A percentile compares a stretch with the other conserved stretches of the same genome.
These are phyloP conservation scores for Solanum tarijense DNA, from an alignment of 257 asterid species.

Conservation along the genomic window DNA sequence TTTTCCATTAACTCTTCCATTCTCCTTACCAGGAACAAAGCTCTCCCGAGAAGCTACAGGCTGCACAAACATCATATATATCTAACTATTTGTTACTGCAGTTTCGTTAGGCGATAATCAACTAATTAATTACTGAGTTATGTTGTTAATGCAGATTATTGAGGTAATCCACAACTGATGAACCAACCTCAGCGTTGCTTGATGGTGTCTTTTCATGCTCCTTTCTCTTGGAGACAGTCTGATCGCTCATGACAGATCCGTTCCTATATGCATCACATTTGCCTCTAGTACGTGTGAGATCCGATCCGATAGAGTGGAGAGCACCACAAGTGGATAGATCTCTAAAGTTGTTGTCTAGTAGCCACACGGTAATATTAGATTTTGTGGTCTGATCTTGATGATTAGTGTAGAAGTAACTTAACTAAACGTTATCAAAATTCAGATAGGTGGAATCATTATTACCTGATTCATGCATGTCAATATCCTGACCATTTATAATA, in stretches of 20 bases:
- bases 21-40: constrained; percentile 45
- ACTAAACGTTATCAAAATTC: background rate
- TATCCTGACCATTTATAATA: constrained; percentile 28
- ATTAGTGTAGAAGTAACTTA: background rate
- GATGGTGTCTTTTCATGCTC: constrained; percentile 57
- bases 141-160: background rate
- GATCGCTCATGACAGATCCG: constrained; percentile 39
- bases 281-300: constrained; percentile 63
- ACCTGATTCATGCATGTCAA: constrained; percentile 35
- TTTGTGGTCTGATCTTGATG: background rate
- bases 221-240: constrained; percentile 31
- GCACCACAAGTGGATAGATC: constrained; percentile 85
- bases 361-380: background rate
- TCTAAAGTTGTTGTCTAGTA: constrained; percentile 30
- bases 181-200: constrained; percentile 59
- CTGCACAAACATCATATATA: constrained; percentile 22
- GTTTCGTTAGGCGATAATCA: background rate
- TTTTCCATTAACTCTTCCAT: constrained; percentile 26
- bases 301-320: constrained; percentile 85
- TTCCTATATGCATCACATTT: constrained; percentile 28
- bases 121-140: background rate
- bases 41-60: constrained; percentile 81
- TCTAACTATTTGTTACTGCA: background rate
- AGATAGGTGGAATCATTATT: constrained; percentile 19
- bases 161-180: background rate